A percentile compares a stretch with the other conserved stretches of the same genome.
Evolutionary conservation across 352 stramenopile species (phyloP).

Genomic region (Salisapilia sapeloensis): DNA sequence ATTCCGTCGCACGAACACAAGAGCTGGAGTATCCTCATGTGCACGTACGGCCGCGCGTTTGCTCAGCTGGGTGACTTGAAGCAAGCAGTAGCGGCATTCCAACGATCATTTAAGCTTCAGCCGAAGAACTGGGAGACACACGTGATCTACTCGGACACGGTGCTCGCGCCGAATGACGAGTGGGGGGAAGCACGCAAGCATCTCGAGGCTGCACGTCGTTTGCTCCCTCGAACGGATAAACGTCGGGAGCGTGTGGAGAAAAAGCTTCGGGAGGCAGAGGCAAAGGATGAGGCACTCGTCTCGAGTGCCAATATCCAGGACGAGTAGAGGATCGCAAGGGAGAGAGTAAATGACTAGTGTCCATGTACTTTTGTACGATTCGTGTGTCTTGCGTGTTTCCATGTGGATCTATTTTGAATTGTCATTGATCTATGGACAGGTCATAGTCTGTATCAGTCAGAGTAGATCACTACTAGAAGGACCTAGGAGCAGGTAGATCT

Average conservation of each 20-base stretch:
- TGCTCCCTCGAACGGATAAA: conserved; percentile 38
- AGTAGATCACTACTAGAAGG: no score
- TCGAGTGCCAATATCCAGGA: no score
- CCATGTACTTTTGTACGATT: no score
- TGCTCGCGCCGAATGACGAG: conserved; percentile 52
- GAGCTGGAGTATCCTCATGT: conserved; percentile 74
- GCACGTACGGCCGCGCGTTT: conserved; percentile 63
- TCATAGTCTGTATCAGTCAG: no score
- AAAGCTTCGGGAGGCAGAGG: conserved; percentile 38
- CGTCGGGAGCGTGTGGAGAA: conserved; percentile 25
- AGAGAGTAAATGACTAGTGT: no score
- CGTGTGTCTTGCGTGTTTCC: no score
- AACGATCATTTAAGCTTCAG: conserved; percentile 61
- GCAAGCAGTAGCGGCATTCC: conserved; percentile 59
- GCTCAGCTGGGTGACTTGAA: conserved; percentile 48
- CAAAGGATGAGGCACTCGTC: no score
- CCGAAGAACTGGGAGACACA: conserved; percentile 75
- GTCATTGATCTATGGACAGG: no score
- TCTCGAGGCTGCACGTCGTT: conserved; percentile 29
- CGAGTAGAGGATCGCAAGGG: no score
- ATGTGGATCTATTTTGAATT: no score
- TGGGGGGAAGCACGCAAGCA: conserved; percentile 61
- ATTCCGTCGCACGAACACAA: conserved; percentile 66
- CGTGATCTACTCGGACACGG: conserved; percentile 65
- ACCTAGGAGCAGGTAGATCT: no score